Conservation (phyloP, 2,329 filamentous ascomycete genomes). For the Alternaria novae-zelandiae region DNA sequence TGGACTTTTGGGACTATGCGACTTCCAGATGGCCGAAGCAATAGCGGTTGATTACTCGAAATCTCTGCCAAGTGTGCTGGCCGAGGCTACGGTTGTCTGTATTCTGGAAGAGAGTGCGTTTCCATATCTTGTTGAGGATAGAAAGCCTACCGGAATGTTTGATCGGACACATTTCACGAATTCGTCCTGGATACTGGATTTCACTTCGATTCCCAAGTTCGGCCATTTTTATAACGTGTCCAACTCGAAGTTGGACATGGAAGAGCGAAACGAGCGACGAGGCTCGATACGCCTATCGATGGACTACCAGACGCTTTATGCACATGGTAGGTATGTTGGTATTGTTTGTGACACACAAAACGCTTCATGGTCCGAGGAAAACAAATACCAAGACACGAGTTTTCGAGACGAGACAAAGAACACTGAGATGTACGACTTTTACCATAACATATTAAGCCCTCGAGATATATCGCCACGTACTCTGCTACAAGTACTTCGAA, state of each 20-base stretch:
- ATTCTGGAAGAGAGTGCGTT: neutral
- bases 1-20: neutral
- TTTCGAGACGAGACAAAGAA: neutral
- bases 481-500: neutral
- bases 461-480: neutral
- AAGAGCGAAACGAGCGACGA: neutral
- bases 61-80: neutral
- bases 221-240: too few relatives aligned
- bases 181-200: neutral
- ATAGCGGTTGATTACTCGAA: neutral
- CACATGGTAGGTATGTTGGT: neutral
- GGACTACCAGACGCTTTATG: neutral
- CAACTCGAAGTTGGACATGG: neutral
- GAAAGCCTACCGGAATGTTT: accelerated
- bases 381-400: accelerated
- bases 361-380: accelerated
- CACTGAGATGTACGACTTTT: neutral
- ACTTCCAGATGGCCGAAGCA: neutral
- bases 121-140: neutral
- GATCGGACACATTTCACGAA: neutral
- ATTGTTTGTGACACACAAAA: neutral
- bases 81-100: neutral
- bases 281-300: neutral
- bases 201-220: neutral
- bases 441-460: neutral